phyloP scores from a whole-genome alignment of 192 early-diverging fungal genomes.

The Kickxella alabastrina region DNA sequence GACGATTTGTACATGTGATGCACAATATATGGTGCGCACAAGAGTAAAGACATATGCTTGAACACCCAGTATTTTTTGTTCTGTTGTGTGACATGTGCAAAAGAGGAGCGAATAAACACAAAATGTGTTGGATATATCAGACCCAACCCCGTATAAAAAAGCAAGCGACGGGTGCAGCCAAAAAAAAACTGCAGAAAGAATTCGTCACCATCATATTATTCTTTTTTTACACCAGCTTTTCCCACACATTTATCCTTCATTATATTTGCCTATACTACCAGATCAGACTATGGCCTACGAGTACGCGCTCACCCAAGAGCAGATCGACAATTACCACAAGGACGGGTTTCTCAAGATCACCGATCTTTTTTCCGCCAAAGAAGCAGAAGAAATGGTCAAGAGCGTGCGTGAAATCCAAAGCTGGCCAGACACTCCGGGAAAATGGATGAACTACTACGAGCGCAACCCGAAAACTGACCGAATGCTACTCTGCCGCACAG shows the following conservation, averaged over 20 bases:
- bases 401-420: conserved; percentile 47
- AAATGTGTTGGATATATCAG: too few relatives aligned
- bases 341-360: conserved; percentile 57
- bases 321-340: conserved; percentile 47
- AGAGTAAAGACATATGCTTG: too few relatives aligned
- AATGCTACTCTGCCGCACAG: conserved; percentile 58
- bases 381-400: conserved; percentile 46
- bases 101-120: too few relatives aligned
- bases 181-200: too few relatives aligned
- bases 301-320: conserved; percentile 51
- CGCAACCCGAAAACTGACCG: conserved; percentile 41
- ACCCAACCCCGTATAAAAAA: too few relatives aligned
- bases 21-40: too few relatives aligned
- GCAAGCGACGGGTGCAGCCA: too few relatives aligned
- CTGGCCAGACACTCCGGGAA: conserved; percentile 54
- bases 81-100: too few relatives aligned
- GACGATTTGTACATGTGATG: too few relatives aligned
- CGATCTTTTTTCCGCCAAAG: conserved; percentile 53
- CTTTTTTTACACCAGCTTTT: neutral
- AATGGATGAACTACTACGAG: conserved; percentile 69
- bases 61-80: too few relatives aligned
- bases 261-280: too few relatives aligned
- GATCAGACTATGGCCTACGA: conserved; percentile 17
- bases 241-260: too few relatives aligned
- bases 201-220: neutral